These are phyloP conservation scores for Botrytis pseudocinerea DNA, from an alignment of 2,329 filamentous ascomycete genomes.

Conservation along the genomic window DNA sequence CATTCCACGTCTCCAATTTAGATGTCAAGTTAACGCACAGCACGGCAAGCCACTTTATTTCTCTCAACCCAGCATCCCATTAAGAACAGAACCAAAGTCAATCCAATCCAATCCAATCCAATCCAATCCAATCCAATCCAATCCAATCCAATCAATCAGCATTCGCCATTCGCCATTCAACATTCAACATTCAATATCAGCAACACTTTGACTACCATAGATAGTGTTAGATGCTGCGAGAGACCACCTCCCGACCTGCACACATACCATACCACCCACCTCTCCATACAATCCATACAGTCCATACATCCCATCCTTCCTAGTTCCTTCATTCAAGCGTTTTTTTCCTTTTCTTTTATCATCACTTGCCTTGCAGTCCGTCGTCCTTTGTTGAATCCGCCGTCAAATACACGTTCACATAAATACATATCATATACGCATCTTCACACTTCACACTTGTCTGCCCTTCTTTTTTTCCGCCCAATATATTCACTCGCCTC, in stretches of 20 bases:
- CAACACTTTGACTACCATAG: no score
- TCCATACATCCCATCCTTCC: not conserved
- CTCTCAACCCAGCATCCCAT: not conserved
- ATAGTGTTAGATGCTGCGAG: no score
- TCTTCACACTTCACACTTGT: not conserved
- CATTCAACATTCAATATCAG: not conserved
- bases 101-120: not conserved
- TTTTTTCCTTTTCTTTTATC: not conserved
- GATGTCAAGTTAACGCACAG: not conserved
- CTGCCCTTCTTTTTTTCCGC: not conserved
- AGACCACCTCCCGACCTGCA: no score
- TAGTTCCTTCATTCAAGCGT: not conserved
- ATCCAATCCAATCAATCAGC: not conserved
- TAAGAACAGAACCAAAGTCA: not conserved
- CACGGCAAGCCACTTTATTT: not conserved
- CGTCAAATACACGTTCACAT: not conserved
- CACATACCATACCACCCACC: not conserved
- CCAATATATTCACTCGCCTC: not conserved
- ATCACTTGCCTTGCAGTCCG: not conserved
- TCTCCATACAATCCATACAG: not conserved
- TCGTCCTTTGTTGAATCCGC: not conserved
- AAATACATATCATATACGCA: not conserved
- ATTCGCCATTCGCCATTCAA: not conserved
- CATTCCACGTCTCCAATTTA: not conserved
- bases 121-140: not conserved